Evolutionary conservation across 1,139 yeast genomes (phyloP).

Genomic region (Yamadazyma atlantica): DNA sequence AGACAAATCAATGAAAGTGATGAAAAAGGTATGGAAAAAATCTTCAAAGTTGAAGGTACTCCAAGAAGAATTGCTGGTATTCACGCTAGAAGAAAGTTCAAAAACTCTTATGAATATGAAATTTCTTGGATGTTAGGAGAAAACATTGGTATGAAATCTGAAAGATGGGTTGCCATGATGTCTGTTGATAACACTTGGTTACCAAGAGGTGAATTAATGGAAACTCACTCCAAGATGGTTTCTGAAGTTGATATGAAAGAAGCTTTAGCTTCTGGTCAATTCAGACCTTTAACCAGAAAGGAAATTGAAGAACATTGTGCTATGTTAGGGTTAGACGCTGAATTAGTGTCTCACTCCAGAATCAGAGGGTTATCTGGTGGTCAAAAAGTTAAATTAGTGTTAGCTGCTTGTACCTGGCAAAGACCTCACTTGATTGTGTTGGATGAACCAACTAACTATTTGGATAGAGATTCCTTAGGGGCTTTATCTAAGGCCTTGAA

Average conservation of each 20-base stretch:
- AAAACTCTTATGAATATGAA: conserved; percentile 99
- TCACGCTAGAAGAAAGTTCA: conserved; percentile 98
- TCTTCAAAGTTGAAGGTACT: conserved; percentile 97
- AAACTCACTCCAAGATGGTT: conserved; percentile 97
- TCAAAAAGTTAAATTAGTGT: conserved; percentile 98
- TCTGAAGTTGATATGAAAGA: conserved; percentile 99
- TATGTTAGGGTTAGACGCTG: conserved; percentile 98
- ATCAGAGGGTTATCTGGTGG: conserved; percentile 99
- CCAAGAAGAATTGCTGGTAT: conserved; percentile 96
- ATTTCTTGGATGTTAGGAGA: conserved; percentile 96
- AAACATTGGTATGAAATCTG: conserved; percentile 97
- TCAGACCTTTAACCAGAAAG: conserved; percentile 99
- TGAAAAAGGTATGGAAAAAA: conserved; percentile 98
- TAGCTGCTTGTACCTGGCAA: conserved; percentile 99
- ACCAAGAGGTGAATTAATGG: conserved; percentile 99
- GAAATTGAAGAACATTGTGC: conserved; percentile 99
- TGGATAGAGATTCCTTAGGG: conserved; percentile 99
- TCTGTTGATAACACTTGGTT: conserved; percentile 99
- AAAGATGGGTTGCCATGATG: conserved; percentile 99
- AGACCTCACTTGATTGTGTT: conserved; percentile 99
- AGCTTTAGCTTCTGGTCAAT: conserved; percentile 99
- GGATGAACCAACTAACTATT: conserved; percentile 99
- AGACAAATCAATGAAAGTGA: conserved; percentile 97
- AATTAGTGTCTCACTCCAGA: conserved; percentile 99
- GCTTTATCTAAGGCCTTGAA: conserved; percentile 99